These are phyloP conservation scores for Stagonosporopsis vannaccii DNA, from an alignment of 2,329 filamentous ascomycete species.

Conservation along the genomic window DNA sequence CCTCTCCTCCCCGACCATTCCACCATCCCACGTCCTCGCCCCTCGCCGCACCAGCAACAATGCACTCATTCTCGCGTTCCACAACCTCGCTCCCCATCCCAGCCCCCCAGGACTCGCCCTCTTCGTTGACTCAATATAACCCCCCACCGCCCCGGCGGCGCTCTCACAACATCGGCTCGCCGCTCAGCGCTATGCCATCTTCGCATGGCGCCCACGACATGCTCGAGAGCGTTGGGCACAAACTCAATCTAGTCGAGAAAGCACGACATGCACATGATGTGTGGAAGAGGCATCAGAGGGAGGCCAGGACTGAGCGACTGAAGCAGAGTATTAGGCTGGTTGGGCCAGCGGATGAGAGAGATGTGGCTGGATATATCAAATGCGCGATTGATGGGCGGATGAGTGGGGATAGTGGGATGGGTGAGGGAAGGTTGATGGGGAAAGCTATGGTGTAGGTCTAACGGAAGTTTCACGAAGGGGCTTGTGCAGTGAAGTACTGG, in stretches of 20 bases:
- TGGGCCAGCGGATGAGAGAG: conserved; percentile 37
- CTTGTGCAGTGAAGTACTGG: background rate
- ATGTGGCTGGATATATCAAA: conserved; percentile 25
- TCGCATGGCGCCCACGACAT: background rate
- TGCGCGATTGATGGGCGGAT: conserved; percentile 5
- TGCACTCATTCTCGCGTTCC: background rate
- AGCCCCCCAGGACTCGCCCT: background rate
- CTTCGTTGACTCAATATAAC: background rate
- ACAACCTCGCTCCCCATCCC: background rate
- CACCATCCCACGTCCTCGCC: background rate
- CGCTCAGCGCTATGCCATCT: background rate
- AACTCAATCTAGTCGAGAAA: conserved; percentile 24
- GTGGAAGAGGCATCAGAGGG: conserved; percentile 28
- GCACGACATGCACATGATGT: conserved; percentile 34
- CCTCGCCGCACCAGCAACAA: background rate
- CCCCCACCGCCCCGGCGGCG: background rate
- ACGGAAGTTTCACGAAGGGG: no score
- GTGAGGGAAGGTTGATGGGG: background rate
- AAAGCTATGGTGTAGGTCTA: background rate
- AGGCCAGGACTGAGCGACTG: conserved; percentile 35
- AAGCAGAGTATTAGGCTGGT: conserved; percentile 44
- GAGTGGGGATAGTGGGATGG: conserved; percentile 3
- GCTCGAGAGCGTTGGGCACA: background rate
- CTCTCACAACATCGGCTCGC: conserved; percentile 13
- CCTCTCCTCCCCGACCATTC: background rate